phyloP scores from a whole-genome alignment of 768 basidiomycete genomes.

The Botryobasidium botryosum region DNA sequence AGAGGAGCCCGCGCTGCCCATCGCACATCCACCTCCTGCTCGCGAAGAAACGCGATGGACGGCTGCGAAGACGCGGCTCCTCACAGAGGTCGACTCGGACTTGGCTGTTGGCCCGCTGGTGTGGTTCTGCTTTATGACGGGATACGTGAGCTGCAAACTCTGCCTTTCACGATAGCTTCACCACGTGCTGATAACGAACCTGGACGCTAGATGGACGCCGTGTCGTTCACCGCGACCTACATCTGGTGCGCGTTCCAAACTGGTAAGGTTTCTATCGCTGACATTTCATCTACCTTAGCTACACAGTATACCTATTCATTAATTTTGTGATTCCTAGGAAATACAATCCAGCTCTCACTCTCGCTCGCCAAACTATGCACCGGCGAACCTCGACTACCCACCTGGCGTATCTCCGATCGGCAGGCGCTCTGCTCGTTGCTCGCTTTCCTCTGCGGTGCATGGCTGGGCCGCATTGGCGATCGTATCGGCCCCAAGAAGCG shows the following conservation, averaged over 20 bases:
- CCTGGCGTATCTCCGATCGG: conserved; percentile 8
- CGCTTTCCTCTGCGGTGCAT: conserved; percentile 8
- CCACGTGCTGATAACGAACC: conserved; percentile 33
- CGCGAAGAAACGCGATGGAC: no score
- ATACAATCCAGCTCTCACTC: conserved; percentile 10
- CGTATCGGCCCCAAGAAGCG: conserved; percentile 1
- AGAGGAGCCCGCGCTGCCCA: no score
- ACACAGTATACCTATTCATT: background rate
- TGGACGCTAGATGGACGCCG: conserved; percentile 35
- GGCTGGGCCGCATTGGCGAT: conserved; percentile 8
- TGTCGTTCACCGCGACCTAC: conserved; percentile 5
- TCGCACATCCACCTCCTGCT: no score
- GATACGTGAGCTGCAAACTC: no score
- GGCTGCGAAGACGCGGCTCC: no score
- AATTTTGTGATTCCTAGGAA: background rate
- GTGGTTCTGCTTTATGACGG: conserved; percentile 1
- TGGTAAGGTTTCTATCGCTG: background rate
- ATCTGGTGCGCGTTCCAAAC: conserved; percentile 11
- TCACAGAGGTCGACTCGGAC: conserved; percentile 95
- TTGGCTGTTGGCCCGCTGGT: background rate
- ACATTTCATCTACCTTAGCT: background rate
- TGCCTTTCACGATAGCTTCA: conserved; percentile 31
- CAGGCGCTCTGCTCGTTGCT: conserved; percentile 9
- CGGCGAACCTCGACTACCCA: background rate
- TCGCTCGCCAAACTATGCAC: conserved; percentile 7